These are phyloP conservation scores for Macrolepiota fuliginosa DNA, from an alignment of 768 basidiomycete genomes.

Conservation along the genomic window DNA sequence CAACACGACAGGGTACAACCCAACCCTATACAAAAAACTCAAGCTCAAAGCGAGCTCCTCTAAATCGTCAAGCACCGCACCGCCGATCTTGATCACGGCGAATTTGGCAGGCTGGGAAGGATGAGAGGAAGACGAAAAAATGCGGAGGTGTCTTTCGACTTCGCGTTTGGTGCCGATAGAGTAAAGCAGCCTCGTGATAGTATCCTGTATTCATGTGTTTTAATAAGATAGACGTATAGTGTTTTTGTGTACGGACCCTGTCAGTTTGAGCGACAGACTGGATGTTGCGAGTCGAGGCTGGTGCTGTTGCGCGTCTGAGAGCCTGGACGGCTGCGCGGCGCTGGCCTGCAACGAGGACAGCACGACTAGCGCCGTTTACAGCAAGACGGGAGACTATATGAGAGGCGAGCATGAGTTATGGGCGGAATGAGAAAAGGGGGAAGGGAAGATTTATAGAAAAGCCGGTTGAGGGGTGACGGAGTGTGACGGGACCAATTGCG, in stretches of 20 bases:
- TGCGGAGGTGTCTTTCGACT: constrained; percentile 96
- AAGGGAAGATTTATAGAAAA: neutral
- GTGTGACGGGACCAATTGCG: too few species aligned
- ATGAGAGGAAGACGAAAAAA: constrained; percentile 93
- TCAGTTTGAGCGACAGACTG: constrained; percentile 74
- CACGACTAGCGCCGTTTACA: constrained; percentile 14
- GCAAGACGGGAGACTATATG: neutral
- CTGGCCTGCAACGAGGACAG: constrained; percentile 46
- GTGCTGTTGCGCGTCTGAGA: constrained; percentile 32
- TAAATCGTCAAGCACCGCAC: constrained; percentile 88
- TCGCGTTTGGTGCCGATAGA: constrained; percentile 97
- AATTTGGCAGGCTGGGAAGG: constrained; percentile 91
- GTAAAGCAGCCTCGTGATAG: constrained; percentile 94
- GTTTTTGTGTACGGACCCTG: constrained; percentile 44
- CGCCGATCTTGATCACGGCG: constrained; percentile 97
- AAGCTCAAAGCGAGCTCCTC: constrained; percentile 93
- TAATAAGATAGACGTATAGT: neutral
- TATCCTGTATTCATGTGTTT: constrained; percentile 85
- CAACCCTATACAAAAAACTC: constrained; percentile 95
- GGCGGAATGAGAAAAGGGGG: neutral
- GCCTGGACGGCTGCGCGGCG: constrained; percentile 43
- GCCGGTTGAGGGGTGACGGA: neutral
- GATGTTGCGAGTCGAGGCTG: constrained; percentile 38
- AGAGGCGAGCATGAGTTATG: neutral
- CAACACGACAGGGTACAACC: constrained; percentile 95